phyloP scores from a whole-genome alignment of 148 eudicot species.

The Simmondsia chinensis region DNA sequence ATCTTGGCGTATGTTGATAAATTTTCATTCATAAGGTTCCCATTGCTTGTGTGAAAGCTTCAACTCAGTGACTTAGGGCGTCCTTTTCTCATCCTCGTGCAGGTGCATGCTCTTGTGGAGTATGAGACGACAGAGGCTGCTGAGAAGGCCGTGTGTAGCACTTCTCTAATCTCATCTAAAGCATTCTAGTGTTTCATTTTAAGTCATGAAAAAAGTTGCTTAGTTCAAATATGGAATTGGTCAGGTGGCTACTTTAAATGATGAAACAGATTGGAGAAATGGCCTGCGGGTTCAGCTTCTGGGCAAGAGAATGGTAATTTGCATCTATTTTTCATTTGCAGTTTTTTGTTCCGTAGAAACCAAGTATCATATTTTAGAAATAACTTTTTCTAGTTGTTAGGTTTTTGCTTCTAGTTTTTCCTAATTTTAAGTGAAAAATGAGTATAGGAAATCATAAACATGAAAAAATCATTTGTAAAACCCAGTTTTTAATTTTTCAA shows the following conservation, averaged over 20 bases:
- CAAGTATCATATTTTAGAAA: background rate
- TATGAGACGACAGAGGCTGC: conserved; percentile 85
- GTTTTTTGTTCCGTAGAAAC: background rate
- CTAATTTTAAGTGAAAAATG: too few species aligned
- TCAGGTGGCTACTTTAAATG: conserved; percentile 66
- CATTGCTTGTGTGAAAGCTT: too few species aligned
- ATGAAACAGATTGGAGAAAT: conserved; percentile 88
- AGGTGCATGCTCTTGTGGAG: conserved; percentile 83
- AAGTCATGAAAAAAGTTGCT: background rate
- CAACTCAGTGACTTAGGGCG: conserved; percentile 1
- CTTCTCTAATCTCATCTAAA: background rate
- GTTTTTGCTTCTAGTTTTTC: too few species aligned
- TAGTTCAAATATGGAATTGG: conserved; percentile 1
- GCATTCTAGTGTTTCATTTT: background rate
- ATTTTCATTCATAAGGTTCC: too few species aligned
- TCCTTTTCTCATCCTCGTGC: conserved; percentile 3
- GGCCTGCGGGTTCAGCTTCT: conserved; percentile 90
- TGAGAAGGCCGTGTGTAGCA: conserved; percentile 82
- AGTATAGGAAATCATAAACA: too few species aligned
- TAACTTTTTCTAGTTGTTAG: too few species aligned
- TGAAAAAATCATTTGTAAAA: too few species aligned
- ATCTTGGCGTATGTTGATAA: too few species aligned
- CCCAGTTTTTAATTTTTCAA: too few species aligned
- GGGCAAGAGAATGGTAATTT: conserved; percentile 41
- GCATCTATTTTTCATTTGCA: background rate